phyloP scores from a whole-genome alignment of 1,284 basidiomycete genomes.

The Ceratobasidium sp. region DNA sequence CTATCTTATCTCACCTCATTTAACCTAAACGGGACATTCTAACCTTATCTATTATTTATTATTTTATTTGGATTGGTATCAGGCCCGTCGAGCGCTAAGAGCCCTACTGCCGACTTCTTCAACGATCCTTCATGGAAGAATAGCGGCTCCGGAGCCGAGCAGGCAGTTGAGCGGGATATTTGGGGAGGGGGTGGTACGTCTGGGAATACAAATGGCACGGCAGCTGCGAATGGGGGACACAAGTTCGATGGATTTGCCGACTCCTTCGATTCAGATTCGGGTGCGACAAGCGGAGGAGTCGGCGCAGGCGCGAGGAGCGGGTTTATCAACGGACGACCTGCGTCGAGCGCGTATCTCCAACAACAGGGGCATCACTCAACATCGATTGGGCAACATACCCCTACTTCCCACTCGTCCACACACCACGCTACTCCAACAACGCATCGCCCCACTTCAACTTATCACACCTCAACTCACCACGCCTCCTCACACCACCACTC shows the following conservation, averaged over 20 bases:
- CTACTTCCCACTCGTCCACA: neutral
- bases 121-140: conserved; percentile 33
- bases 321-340: neutral
- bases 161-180: conserved; percentile 27
- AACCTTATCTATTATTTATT: neutral
- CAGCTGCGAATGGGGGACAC: neutral
- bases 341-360: conserved; percentile 1
- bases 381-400: neutral
- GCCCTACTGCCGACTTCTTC: conserved; percentile 38
- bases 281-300: conserved; percentile 7
- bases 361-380: neutral
- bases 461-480: neutral
- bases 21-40: neutral
- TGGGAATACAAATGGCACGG: neutral
- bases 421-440: conserved; percentile 11
- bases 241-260: conserved; percentile 46
- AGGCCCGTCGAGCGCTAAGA: conserved; percentile 6
- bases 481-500: neutral
- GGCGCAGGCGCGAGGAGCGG: neutral
- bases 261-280: conserved; percentile 42
- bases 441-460: neutral
- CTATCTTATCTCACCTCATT: neutral
- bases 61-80: neutral
- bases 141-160: neutral
- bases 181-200: conserved; percentile 34